These are phyloP conservation scores for Entomortierella chlamydospora DNA, from an alignment of 192 early-diverging fungal species.

Conservation along the genomic window DNA sequence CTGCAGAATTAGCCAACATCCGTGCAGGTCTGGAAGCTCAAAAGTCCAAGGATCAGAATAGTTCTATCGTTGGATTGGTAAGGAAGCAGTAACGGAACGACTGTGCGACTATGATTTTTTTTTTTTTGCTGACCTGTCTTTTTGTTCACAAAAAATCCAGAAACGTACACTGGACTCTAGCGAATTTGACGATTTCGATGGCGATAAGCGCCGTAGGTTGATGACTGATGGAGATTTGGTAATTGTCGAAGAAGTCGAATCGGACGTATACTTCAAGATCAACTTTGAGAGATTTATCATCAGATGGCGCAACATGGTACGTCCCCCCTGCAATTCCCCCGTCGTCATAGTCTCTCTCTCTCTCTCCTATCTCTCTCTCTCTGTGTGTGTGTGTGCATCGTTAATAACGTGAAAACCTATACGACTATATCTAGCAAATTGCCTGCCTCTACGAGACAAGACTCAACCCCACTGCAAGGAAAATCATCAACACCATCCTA, in stretches of 20 bases:
- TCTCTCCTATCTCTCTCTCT: too few relatives aligned
- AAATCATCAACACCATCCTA: conserved; percentile 69
- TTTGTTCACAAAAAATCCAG: conserved; percentile 1
- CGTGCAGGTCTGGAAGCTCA: conserved; percentile 58
- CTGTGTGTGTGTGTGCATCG: too few relatives aligned
- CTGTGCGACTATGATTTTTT: not conserved
- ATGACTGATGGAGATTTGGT: conserved; percentile 9
- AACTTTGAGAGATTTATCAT: conserved; percentile 76
- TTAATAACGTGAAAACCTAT: too few relatives aligned
- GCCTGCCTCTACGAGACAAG: conserved; percentile 66
- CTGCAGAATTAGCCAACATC: conserved; percentile 69
- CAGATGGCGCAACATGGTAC: conserved; percentile 69
- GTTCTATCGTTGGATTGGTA: conserved; percentile 65
- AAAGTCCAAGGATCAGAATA: conserved; percentile 59
- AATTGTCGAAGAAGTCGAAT: conserved; percentile 60
- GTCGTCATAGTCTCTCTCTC: too few relatives aligned
- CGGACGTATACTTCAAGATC: conserved; percentile 71
- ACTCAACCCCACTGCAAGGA: conserved; percentile 73
- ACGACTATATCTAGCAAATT: conserved; percentile 55
- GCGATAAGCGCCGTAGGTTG: conserved; percentile 25
- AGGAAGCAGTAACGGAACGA: conserved; percentile 3
- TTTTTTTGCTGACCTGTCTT: not conserved
- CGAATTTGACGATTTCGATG: conserved; percentile 10
- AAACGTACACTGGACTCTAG: conserved; percentile 37
- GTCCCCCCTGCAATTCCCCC: too few relatives aligned